Conservation (phyloP, 2,329 filamentous ascomycete species). For the Ceratocystis albifundus region DNA sequence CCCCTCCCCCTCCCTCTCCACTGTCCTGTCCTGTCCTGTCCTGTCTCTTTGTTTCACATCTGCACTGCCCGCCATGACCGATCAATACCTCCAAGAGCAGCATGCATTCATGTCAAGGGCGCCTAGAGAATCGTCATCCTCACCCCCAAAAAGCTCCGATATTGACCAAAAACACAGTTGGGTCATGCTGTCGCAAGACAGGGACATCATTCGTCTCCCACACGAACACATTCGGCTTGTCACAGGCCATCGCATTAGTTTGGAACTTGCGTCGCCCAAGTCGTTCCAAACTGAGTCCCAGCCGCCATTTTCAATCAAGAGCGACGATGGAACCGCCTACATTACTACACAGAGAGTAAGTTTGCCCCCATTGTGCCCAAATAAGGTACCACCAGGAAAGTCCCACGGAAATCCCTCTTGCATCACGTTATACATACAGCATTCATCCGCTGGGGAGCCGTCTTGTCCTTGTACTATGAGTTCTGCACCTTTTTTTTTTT, state of each 20-base stretch:
- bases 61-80: conserved; percentile 33
- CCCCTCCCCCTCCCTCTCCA: neutral
- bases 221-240: conserved; percentile 72
- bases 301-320: conserved; percentile 36
- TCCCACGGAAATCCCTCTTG: neutral
- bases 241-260: conserved; percentile 64
- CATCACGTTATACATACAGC: neutral
- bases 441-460: neutral
- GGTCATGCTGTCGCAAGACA: conserved; percentile 75
- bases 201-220: conserved; percentile 71
- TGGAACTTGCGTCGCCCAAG: conserved; percentile 61
- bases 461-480: neutral
- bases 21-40: neutral
- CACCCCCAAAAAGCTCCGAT: conserved; percentile 28
- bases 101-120: conserved; percentile 29
- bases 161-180: conserved; percentile 54
- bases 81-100: conserved; percentile 33
- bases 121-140: conserved; percentile 2
- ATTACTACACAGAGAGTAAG: conserved; percentile 76
- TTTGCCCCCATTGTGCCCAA: neutral
- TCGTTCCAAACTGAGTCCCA: conserved; percentile 46
- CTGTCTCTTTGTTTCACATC: neutral
- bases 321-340: conserved; percentile 62
- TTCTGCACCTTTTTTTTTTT: neutral
- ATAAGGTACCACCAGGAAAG: neutral